Evolutionary conservation across 1,284 basidiomycete species (phyloP).

Genomic region (Sporisorium iseilematis-ciliati): DNA sequence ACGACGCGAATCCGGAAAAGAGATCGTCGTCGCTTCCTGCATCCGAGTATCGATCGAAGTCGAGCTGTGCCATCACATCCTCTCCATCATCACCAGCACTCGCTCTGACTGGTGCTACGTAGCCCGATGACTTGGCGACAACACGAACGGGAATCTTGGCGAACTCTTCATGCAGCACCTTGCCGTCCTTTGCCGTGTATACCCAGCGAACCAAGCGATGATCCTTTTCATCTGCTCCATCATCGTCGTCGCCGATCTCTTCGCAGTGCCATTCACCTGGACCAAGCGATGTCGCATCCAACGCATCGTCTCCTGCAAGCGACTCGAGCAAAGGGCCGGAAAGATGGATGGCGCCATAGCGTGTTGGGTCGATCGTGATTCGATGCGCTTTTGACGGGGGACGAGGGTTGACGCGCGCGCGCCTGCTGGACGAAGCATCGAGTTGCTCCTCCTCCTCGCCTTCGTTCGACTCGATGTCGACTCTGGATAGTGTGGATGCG

Average conservation of each 20-base stretch:
- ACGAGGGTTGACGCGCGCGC: constrained; percentile 37
- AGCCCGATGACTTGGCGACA: constrained; percentile 1
- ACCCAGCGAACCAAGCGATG: constrained; percentile 46
- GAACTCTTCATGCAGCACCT: constrained; percentile 49
- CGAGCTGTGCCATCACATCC: constrained; percentile 37
- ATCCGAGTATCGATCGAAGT: constrained; percentile 38
- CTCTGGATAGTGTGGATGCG: constrained; percentile 17
- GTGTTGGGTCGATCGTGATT: constrained; percentile 64
- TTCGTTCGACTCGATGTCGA: constrained; percentile 13
- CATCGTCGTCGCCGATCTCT: constrained; percentile 38
- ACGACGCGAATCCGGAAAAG: constrained; percentile 38
- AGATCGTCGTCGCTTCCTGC: constrained; percentile 43
- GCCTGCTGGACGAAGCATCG: constrained; percentile 13
- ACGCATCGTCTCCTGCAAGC: constrained; percentile 19
- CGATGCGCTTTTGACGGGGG: constrained; percentile 47
- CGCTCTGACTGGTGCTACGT: background rate
- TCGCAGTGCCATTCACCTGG: constrained; percentile 39
- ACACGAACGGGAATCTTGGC: constrained; percentile 35
- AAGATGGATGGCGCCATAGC: constrained; percentile 63
- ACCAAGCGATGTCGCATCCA: constrained; percentile 30
- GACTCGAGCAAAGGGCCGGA: constrained; percentile 52
- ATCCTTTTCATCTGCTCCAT: background rate
- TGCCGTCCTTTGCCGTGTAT: constrained; percentile 44
- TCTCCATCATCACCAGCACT: constrained; percentile 7
- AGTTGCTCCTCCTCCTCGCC: constrained; percentile 20